Base-by-base conservation (phyloP, 2,329 filamentous ascomycete species). In the Fusarium hostae region DNA sequence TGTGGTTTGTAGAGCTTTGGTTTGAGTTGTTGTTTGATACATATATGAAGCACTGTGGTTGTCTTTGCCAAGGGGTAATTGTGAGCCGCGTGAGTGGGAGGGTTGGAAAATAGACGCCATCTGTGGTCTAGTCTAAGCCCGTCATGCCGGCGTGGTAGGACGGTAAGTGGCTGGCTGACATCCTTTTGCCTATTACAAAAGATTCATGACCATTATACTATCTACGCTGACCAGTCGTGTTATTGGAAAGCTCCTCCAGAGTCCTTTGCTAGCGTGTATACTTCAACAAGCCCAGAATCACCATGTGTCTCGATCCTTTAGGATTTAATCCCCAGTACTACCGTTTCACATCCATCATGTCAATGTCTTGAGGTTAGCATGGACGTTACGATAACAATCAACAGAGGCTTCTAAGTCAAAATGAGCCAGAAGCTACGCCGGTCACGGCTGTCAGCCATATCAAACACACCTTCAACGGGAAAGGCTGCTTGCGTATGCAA, bases 101-200 rank as follows among this genome's bases (percentile, higher is more conserved):
- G 30, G 43, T 40, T 37, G 37, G 39, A 28, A 35, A 66, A 55
- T 26, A 30, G 52, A 47, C 57, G 43, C 43, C 63, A 58, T 47
- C 48, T 28, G 40, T 22, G 34, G 15, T 40, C 18, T 62, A 50
- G 44, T 37, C 50, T 55, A 60, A 71, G 68, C 68, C 68, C 63
- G 39, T 41, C 52, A 51, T 65, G 54, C 26, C 41, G 48, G 22
- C 28, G n/a, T 47, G 58, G 68, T 68, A 71, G 58, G 54, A 72
- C 68, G 58, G 54, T 44, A n/a, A 58, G 56, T 30, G n/a, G 41
- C 44, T 43, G 48, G 56, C 62, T 67, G 67, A 58, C 45, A 41
- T 15, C 44, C 43, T 32, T 26, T 37, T 48, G 9, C 64, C 41
- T 44, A 43, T 57, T 13, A 24, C 11, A 45, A 8, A 35, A 3